A percentile compares a stretch with the other conserved stretches of the same genome.
Conservation (phyloP, 257 asterid genomes). For the Solanum etuberosum region DNA sequence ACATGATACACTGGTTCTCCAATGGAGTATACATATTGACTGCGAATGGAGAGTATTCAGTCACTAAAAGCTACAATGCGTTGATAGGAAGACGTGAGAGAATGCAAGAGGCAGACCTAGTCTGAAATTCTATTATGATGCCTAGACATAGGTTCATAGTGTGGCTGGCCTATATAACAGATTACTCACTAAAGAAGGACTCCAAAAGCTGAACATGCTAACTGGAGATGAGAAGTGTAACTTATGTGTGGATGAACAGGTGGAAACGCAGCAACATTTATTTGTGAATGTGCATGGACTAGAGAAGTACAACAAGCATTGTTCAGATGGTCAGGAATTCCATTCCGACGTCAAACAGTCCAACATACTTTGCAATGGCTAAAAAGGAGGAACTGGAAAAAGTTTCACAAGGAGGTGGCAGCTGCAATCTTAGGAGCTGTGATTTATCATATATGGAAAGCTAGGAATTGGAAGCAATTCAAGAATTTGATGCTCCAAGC, state of each 20-base stretch:
- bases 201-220: too few relatives aligned
- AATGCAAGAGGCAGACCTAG: background rate
- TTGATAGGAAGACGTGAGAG: background rate
- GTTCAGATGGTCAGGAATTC: background rate
- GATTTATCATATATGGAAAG: background rate
- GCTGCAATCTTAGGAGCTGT: background rate
- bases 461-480: background rate
- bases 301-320: background rate
- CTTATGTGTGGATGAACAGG: background rate
- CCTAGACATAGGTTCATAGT: background rate
- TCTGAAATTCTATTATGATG: background rate
- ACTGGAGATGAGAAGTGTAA: background rate
- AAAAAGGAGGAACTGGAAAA: background rate
- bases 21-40: background rate
- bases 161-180: background rate
- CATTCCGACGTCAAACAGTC: background rate
- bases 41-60: background rate
- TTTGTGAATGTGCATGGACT: background rate
- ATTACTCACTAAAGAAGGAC: background rate
- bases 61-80: background rate
- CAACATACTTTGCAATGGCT: background rate
- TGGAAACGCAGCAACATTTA: background rate
- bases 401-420: background rate
- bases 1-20: background rate
- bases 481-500: background rate